Percentiles rank a stretch among this genome's conserved stretches.
phyloP scores from a whole-genome alignment of 495 filamentous ascomycete genomes.

The Schizothecium vesticola region DNA sequence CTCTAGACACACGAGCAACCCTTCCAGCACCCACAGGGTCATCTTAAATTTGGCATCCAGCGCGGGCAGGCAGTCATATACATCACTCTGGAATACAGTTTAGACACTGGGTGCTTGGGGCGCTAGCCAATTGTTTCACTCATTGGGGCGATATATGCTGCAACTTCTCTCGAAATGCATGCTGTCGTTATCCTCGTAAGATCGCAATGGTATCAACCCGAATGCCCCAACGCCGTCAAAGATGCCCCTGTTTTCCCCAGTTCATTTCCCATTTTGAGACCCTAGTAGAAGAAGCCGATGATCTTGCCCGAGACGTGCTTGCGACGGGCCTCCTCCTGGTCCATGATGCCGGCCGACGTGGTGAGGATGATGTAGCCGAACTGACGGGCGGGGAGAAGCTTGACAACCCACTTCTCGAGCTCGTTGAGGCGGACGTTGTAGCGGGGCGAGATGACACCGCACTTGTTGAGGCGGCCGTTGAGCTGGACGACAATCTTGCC shows the following conservation, averaged over 20 bases:
- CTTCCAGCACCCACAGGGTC: not conserved
- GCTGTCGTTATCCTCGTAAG: slow-evolving; percentile 10
- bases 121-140: slow-evolving; percentile 10
- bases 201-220: slow-evolving; percentile 16
- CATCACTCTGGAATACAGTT: not conserved
- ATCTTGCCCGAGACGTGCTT: slow-evolving; percentile 98
- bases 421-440: slow-evolving; percentile 98
- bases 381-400: slow-evolving; percentile 97
- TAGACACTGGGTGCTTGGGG: not conserved
- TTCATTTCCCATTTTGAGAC: slow-evolving; percentile 16
- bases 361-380: slow-evolving; percentile 99
- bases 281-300: slow-evolving; percentile 92
- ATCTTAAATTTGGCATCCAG: not conserved
- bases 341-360: slow-evolving; percentile 98
- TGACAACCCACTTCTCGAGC: slow-evolving; percentile 98
- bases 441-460: slow-evolving; percentile 94
- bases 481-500: slow-evolving; percentile 98
- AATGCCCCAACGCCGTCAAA: slow-evolving; percentile 12
- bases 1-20: not conserved
- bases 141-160: slow-evolving; percentile 9
- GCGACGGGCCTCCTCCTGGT: slow-evolving; percentile 97
- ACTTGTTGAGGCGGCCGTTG: slow-evolving; percentile 96
- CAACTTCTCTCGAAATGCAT: slow-evolving; percentile 14
- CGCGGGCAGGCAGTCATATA: not conserved
- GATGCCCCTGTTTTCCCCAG: slow-evolving; percentile 6